These are phyloP conservation scores for Phyllosticta citriasiana DNA, from an alignment of 2,329 filamentous ascomycete species.

Conservation along the genomic window DNA sequence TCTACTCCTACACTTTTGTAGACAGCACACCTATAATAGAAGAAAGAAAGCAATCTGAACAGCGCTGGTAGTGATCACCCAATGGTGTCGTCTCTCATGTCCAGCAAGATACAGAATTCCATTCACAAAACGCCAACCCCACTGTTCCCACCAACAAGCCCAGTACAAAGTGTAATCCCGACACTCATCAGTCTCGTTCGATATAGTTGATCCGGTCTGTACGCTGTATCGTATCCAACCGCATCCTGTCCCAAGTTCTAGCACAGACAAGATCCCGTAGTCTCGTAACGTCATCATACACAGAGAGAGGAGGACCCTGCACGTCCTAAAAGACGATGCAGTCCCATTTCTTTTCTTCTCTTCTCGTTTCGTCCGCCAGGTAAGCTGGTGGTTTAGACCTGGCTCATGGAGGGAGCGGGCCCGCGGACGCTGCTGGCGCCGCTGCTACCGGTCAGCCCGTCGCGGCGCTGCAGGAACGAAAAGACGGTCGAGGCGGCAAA, in stretches of 20 bases:
- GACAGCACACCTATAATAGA: too few relatives aligned
- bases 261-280: not conserved
- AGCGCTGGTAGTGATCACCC: too few relatives aligned
- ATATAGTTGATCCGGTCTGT: too few relatives aligned
- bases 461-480: conserved; percentile 38
- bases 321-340: not conserved
- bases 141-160: too few relatives aligned
- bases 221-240: not conserved
- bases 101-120: too few relatives aligned
- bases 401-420: conserved; percentile 42
- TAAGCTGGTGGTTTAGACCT: conserved; percentile 35
- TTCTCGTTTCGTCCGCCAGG: not conserved
- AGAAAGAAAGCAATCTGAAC: too few relatives aligned
- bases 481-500: conserved; percentile 47
- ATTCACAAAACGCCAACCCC: too few relatives aligned
- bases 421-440: conserved; percentile 39
- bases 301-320: not conserved
- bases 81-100: too few relatives aligned
- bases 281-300: not conserved
- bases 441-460: conserved; percentile 27
- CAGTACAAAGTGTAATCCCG: too few relatives aligned
- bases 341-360: not conserved
- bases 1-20: too few relatives aligned
- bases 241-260: not conserved
- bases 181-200: too few relatives aligned